phyloP scores from a whole-genome alignment of 441 rosid species.

The Jatropha podagrica region DNA sequence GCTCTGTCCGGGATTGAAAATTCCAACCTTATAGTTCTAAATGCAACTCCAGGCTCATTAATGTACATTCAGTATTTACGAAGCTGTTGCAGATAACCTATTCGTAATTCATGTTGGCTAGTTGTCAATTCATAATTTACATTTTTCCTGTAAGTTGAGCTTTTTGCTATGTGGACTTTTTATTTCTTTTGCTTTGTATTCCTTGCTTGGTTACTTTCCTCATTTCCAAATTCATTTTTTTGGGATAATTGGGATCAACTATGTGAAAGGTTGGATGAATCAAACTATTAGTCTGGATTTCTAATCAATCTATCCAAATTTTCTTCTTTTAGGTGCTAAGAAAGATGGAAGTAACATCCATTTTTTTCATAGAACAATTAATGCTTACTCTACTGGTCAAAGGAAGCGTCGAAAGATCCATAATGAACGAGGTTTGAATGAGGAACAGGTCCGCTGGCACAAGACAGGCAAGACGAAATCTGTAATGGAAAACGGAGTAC shows the following conservation, averaged over 20 bases:
- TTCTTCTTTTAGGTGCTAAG: conserved; percentile 56
- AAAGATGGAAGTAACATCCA: conserved; percentile 81
- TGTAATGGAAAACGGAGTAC: conserved; percentile 58
- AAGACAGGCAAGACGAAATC: conserved; percentile 89
- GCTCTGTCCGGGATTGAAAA: no score
- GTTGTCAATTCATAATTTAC: background rate
- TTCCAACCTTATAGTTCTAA: no score
- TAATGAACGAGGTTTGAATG: conserved; percentile 31
- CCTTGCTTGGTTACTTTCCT: background rate
- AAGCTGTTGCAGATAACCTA: background rate
- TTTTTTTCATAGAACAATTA: conserved; percentile 73
- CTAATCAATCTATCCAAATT: background rate
- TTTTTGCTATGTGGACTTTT: background rate
- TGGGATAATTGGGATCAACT: no score
- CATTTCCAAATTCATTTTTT: background rate
- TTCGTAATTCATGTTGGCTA: background rate
- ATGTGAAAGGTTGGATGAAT: background rate
- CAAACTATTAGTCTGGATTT: conserved; percentile 1
- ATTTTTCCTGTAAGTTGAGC: background rate
- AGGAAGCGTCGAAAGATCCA: conserved; percentile 89
- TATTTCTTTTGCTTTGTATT: background rate
- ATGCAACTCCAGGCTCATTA: no score
- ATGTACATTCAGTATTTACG: background rate
- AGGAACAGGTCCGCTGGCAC: conserved; percentile 91
- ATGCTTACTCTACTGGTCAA: conserved; percentile 90